Conservation (phyloP, 2,329 filamentous ascomycete species). For the Sordariomycetes sp. region DNA sequence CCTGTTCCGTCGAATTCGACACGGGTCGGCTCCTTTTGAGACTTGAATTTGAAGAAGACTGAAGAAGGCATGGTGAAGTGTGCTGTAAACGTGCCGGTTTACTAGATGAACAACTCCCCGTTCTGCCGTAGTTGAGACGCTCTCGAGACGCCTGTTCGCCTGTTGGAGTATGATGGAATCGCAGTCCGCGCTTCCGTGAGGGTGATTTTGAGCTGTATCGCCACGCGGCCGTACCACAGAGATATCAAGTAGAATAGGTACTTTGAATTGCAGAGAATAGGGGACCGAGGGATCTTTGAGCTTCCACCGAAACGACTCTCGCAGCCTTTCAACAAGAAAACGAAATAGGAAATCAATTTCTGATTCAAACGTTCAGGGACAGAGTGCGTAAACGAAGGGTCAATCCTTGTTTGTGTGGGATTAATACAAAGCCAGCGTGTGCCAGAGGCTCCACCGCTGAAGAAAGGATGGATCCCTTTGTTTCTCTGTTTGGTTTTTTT, state of each 20-base stretch:
- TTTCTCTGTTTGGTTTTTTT: constrained; percentile 2
- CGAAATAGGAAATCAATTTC: constrained; percentile 31
- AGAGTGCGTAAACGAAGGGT: neutral
- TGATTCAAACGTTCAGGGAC: constrained; percentile 29
- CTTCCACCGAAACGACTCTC: neutral
- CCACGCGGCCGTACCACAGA: neutral
- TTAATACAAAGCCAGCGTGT: constrained; percentile 11
- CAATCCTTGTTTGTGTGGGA: constrained; percentile 4
- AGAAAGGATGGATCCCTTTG: constrained; percentile 9
- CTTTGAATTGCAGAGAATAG: constrained; percentile 1
- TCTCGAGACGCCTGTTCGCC: neutral
- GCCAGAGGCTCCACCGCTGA: constrained; percentile 7
- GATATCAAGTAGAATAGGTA: constrained; percentile 4
- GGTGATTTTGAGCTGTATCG: neutral
- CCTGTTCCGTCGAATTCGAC: constrained; percentile 96
- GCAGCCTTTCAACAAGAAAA: constrained; percentile 5
- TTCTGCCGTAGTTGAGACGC: neutral
- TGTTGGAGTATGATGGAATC: neutral
- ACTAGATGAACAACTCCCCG: neutral
- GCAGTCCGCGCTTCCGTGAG: neutral
- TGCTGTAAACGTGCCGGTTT: neutral
- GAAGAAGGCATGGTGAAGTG: constrained; percentile 70
- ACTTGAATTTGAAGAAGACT: constrained; percentile 99
- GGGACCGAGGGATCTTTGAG: neutral
- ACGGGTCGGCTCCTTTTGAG: constrained; percentile 85